Conservation (phyloP, 257 asterid genomes). For the Solanum chmielewskii region DNA sequence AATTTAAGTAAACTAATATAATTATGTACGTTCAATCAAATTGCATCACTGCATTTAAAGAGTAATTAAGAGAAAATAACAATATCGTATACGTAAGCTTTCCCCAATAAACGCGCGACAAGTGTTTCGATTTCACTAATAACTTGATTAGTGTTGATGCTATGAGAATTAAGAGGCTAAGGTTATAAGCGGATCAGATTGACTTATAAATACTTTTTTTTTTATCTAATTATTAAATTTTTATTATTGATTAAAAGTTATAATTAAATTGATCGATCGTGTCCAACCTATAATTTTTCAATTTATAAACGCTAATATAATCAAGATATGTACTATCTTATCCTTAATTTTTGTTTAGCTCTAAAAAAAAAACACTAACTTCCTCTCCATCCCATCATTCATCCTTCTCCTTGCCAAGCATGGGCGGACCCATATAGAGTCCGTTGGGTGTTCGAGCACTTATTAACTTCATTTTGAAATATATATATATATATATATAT, state of each 20-base stretch:
- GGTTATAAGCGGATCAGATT: not conserved
- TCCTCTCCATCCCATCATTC: not conserved
- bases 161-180: not conserved
- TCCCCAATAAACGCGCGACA: not conserved
- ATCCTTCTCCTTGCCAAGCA: not conserved
- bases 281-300: not conserved
- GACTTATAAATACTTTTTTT: no score
- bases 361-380: not conserved
- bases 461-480: no score
- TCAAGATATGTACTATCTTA: no score
- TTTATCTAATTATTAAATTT: no score
- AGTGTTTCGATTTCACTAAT: not conserved
- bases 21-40: not conserved
- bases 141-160: not conserved
- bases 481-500: no score
- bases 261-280: not conserved
- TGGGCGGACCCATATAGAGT: no score
- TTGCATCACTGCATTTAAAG: not conserved
- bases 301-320: not conserved
- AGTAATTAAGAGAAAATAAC: not conserved
- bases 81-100: not conserved
- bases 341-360: not conserved
- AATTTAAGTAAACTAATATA: not conserved
- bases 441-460: fast-evolving
- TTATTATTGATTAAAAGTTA: no score